phyloP scores from a whole-genome alignment of 805 yeast genomes.

The Aciculoconidium aculeatum region DNA sequence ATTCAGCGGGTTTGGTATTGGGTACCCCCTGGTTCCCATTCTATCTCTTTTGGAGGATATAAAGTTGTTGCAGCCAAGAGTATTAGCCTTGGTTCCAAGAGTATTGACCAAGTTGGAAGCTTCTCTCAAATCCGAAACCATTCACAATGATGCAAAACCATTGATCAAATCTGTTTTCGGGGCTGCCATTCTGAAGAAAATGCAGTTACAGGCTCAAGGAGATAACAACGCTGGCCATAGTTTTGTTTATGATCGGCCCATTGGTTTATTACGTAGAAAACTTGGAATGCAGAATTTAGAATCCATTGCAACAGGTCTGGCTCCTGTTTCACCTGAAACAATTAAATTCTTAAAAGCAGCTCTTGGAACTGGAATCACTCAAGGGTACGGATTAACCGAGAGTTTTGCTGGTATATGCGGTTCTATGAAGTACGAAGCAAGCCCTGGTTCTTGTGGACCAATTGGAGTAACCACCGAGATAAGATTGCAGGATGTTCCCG shows the following conservation, averaged over 20 bases:
- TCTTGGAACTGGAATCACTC: slow-evolving; percentile 50
- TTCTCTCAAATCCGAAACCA: slow-evolving; percentile 48
- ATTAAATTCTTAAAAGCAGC: slow-evolving; percentile 57
- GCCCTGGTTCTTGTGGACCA: slow-evolving; percentile 58
- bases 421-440: slow-evolving; percentile 36
- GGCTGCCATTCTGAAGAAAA: slow-evolving; percentile 24
- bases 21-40: slow-evolving; percentile 27
- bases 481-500: slow-evolving; percentile 56
- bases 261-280: slow-evolving; percentile 23
- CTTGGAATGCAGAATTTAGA: slow-evolving; percentile 30
- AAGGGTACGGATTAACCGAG: slow-evolving; percentile 76
- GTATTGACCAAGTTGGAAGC: slow-evolving; percentile 35
- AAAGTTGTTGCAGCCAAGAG: slow-evolving; percentile 20
- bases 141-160: slow-evolving; percentile 27
- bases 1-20: slow-evolving; percentile 15
- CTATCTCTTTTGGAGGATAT: slow-evolving; percentile 26
- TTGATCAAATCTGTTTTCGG: slow-evolving; percentile 22
- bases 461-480: slow-evolving; percentile 49
- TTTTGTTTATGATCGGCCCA: slow-evolving; percentile 26
- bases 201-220: slow-evolving; percentile 13
- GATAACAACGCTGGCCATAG: slow-evolving; percentile 22
- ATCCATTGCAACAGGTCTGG: slow-evolving; percentile 45
- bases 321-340: slow-evolving; percentile 63
- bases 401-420: slow-evolving; percentile 50
- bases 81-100: slow-evolving; percentile 28